Base-by-base conservation (phyloP, 108 stramenopile species). In the Craspedostauros australis region DNA sequence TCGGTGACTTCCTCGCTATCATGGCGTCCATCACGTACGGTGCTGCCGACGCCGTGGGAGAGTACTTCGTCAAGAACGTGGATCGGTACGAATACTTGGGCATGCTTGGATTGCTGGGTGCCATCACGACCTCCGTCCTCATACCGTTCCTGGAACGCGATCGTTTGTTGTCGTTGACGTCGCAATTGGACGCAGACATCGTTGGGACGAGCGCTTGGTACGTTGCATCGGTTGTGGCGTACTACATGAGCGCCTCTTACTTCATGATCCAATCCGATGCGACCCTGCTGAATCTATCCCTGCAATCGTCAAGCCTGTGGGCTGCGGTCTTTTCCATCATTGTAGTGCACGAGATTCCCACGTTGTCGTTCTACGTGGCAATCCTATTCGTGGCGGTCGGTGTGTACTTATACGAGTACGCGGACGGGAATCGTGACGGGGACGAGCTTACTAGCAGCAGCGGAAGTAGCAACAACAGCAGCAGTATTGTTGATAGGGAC, bases 391-490 rank as follows among this genome's bases (percentile, higher is more conserved):
- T 89, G 2, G 62, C 86, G 2, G 46, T 55, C 3, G 97, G 97
- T 38, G 90, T 96, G 1, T 57, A 85, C 42, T 50, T 88, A 5
- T 98, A 98, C 59, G 91, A 98, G 47, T 64, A n/a, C n/a, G n/a
- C n/a, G n/a, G n/a, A n/a, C n/a, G n/a, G n/a, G n/a, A n/a, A n/a
- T n/a, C n/a, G n/a, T n/a, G n/a, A n/a, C n/a, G 36, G 12, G 36
- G 36, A 37, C 36, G 36, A 12, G 36, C 11, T 37, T 12, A 11
- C 11, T 37, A 12, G 11, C 11, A 37, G 36, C 12, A 37, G 36
- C 11, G n/a, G n/a, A n/a, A n/a, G n/a, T n/a, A n/a, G n/a, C n/a
- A n/a, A n/a, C n/a, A n/a, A n/a, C n/a, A n/a, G 36, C 36, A 12
- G 12, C n/a, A n/a, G n/a, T n/a, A n/a, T n/a, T n/a, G n/a, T n/a